phyloP scores from a whole-genome alignment of 179 eudicot species.

The Patellifolia procumbens region DNA sequence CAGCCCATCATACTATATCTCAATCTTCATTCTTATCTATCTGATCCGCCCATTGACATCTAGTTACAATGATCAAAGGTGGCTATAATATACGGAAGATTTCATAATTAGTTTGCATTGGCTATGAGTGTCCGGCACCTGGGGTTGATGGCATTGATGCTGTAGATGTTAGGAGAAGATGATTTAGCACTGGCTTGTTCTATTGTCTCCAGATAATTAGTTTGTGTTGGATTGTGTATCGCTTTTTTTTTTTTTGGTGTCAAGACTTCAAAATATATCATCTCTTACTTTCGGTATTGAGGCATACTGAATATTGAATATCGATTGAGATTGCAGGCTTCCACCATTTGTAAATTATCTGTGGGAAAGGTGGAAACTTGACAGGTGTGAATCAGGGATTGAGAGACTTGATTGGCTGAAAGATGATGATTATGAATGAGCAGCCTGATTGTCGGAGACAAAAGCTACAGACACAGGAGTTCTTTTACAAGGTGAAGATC shows the following conservation, averaged over 20 bases:
- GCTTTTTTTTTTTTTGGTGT: background rate
- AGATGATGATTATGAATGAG: constrained; percentile 22
- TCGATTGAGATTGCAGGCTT: constrained; percentile 24
- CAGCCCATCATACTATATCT: background rate
- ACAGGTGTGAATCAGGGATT: background rate
- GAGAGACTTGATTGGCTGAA: constrained; percentile 8
- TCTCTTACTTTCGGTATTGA: background rate
- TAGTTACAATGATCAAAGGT: too few species aligned
- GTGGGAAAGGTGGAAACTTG: constrained; percentile 25
- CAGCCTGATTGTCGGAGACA: constrained; percentile 17
- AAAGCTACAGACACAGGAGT: background rate
- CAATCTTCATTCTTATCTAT: background rate
- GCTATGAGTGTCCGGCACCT: too few species aligned
- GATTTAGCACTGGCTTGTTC: too few species aligned
- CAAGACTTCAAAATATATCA: background rate
- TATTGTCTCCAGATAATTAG: too few species aligned
- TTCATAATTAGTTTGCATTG: background rate
- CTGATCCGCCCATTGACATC: too few species aligned
- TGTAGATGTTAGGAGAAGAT: too few species aligned
- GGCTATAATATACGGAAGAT: too few species aligned
- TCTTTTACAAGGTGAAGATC: constrained; percentile 18
- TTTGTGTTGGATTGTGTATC: too few species aligned
- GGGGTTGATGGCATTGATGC: too few species aligned
- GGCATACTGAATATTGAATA: background rate
- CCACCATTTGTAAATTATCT: constrained; percentile 21